phyloP scores from a whole-genome alignment of 345 rosid species.

The Heritiera fomes region DNA sequence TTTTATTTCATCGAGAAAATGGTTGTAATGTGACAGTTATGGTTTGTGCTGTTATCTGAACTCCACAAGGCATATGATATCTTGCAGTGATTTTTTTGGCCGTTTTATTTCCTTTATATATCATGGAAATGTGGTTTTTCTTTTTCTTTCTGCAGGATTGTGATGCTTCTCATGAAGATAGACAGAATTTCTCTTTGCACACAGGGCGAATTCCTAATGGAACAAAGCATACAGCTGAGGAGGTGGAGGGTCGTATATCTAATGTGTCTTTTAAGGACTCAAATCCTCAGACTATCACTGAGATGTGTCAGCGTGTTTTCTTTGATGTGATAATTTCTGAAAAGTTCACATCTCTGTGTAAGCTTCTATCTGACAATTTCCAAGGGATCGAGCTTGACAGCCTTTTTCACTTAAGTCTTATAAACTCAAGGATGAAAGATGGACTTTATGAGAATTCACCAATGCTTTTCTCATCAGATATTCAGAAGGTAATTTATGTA shows the following conservation, averaged over 20 bases:
- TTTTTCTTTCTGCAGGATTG: constrained; percentile 49
- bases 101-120: background rate
- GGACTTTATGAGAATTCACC: constrained; percentile 77
- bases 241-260: constrained; percentile 33
- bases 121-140: constrained; percentile 9
- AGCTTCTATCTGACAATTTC: constrained; percentile 69
- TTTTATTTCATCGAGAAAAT: constrained; percentile 29
- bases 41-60: constrained; percentile 35
- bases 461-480: constrained; percentile 56
- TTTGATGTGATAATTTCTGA: constrained; percentile 63
- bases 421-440: constrained; percentile 73
- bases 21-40: constrained; percentile 29
- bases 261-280: constrained; percentile 38
- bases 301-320: constrained; percentile 64
- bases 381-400: constrained; percentile 60
- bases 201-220: constrained; percentile 37
- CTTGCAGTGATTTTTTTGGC: background rate
- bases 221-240: constrained; percentile 35
- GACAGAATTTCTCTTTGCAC: constrained; percentile 26
- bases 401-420: constrained; percentile 46
- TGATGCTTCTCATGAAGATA: constrained; percentile 34
- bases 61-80: background rate
- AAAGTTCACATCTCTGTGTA: constrained; percentile 69
- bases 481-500: constrained; percentile 55
- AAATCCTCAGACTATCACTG: constrained; percentile 40